Evolutionary conservation across 1,284 basidiomycete genomes (phyloP), one percentile per base, ranked within the genome.

Genomic region (Cutaneotrichosporon sp.): DNA sequence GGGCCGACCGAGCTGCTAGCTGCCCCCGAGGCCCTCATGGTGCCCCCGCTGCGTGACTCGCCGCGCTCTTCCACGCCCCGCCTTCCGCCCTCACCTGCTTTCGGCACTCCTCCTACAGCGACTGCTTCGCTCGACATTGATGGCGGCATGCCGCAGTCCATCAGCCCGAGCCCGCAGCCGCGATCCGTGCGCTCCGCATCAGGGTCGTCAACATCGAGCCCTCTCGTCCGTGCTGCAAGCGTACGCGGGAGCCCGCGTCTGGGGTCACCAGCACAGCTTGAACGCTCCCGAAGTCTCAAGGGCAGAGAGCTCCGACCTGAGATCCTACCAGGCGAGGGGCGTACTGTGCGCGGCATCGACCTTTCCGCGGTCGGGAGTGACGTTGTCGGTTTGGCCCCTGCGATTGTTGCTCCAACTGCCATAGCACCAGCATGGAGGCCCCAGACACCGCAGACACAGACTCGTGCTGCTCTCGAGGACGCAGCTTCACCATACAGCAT

Each of bases 311-410:
- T 31, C 14, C 14, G 26, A 14, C 11, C 49, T 5, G 53, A 55
- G 34, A n/a, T 55, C 16, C 53, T 55, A 0, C 18, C 55, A 1
- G 38, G 26, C 14, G 38, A 38, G 13, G 22, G 36, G 3, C 55
- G 55, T 5, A 42, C 55, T 26, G 55, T 56, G 22, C 38, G 36
- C 21, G 55, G 55, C 13, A 38, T 56, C 11, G 55, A 56, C 38
- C 22, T 42, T 4, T 56, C 55, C 2, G 46, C 56, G 11, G 56
- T 58, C 18, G 56, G 42, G 7, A 32, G 36, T 42, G 56, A 58
- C 13, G 42, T 58, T 18, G 56, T 58, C 6, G 56, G 56, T 18
- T 2, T 11, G 5, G 42, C 46, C 6, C 42, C 56, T 4, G 26
- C 56, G 13, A 14, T 11, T 5, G 10, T 40, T 16, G 10, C 38